Evolutionary conservation across 1,139 yeast species (phyloP).

Genomic region (Groenewaldozyma sp.): DNA sequence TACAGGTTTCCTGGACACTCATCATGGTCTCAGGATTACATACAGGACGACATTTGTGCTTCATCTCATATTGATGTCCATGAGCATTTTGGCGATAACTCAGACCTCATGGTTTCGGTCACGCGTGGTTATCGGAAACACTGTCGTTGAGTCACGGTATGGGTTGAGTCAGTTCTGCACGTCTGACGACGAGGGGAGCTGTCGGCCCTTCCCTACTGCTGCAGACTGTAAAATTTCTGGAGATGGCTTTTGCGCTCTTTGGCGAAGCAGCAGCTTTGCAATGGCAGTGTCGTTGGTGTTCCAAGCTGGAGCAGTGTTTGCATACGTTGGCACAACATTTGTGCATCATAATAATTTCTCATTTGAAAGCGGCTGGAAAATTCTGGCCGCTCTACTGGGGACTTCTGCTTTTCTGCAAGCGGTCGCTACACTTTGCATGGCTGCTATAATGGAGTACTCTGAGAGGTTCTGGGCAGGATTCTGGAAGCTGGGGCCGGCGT

Average conservation of each 20-base stretch:
- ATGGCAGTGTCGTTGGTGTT: slow-evolving; percentile 19
- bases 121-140: slow-evolving; percentile 3
- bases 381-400: slow-evolving; percentile 11
- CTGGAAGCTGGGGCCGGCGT: slow-evolving; percentile 16
- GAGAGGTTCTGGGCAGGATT: slow-evolving; percentile 12
- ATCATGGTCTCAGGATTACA: slow-evolving; percentile 2
- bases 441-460: slow-evolving; percentile 12
- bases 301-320: slow-evolving; percentile 15
- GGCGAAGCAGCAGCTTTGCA: slow-evolving; percentile 19
- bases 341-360: slow-evolving; percentile 11
- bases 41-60: slow-evolving; percentile 10
- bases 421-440: slow-evolving; percentile 12
- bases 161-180: slow-evolving; percentile 5
- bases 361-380: slow-evolving; percentile 15
- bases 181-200: slow-evolving; percentile 6
- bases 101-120: slow-evolving; percentile 11
- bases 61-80: slow-evolving; percentile 7
- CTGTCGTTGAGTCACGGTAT: slow-evolving; percentile 6
- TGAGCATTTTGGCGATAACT: slow-evolving; percentile 10
- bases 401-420: slow-evolving; percentile 11
- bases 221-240: slow-evolving; percentile 12
- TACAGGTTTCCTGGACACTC: background rate
- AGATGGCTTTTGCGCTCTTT: slow-evolving; percentile 15
- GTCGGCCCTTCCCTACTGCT: slow-evolving; percentile 12
- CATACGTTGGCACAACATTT: slow-evolving; percentile 13